Evolutionary conservation across 805 yeast genomes (phyloP).

Genomic region (Saturnispora ahearnii): DNA sequence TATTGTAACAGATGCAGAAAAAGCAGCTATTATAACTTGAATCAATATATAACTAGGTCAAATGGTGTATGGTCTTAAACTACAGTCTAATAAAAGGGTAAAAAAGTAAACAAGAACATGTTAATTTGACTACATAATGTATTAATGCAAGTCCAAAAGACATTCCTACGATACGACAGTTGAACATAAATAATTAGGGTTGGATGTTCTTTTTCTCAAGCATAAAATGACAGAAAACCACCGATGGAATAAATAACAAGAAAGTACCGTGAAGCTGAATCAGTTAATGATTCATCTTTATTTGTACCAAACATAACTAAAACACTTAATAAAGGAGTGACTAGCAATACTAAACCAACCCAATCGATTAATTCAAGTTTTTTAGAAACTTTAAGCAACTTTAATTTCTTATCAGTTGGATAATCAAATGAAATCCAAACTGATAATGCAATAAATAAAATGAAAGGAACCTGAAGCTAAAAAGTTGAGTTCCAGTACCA

Average conservation of each 20-base stretch:
- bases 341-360: constrained; percentile 51
- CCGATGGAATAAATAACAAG: neutral
- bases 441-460: constrained; percentile 33
- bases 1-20: constrained; percentile 56
- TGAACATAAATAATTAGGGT: constrained; percentile 59
- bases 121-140: constrained; percentile 66
- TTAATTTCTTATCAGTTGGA: constrained; percentile 23
- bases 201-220: neutral
- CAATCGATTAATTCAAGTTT: constrained; percentile 40
- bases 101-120: constrained; percentile 49
- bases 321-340: constrained; percentile 42
- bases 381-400: constrained; percentile 8
- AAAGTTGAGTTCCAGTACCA: constrained; percentile 63
- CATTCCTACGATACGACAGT: constrained; percentile 48
- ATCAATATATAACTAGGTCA: constrained; percentile 33
- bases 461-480: constrained; percentile 41
- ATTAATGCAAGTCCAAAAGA: constrained; percentile 52
- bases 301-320: constrained; percentile 58
- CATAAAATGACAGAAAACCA: constrained; percentile 6
- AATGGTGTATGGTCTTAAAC: constrained; percentile 18
- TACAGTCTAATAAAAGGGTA: constrained; percentile 48
- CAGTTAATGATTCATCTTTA: constrained; percentile 44
- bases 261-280: constrained; percentile 33
- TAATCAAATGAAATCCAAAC: constrained; percentile 30
- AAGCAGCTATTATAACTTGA: constrained; percentile 56